Base-by-base conservation (phyloP, 2,329 filamentous ascomycete species). In the Herpotrichia juniperi region DNA sequence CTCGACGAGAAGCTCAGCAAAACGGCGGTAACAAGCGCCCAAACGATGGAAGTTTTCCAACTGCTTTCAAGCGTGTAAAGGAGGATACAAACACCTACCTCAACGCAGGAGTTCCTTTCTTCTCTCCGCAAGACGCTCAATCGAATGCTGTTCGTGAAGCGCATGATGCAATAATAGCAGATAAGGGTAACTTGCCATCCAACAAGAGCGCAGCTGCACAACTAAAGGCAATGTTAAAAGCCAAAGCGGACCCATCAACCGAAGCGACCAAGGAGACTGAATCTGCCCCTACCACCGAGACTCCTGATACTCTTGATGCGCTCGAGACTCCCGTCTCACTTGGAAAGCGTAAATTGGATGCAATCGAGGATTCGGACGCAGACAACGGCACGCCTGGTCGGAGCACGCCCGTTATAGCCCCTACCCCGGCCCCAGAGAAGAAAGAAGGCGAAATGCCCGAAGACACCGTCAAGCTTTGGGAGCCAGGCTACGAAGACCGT, bases 171-270 rank as follows among this genome's bases (percentile, higher is more conserved):
- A 91, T 96, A 83, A 85, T 96, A 7, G 87, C 94, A 54, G 93
- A 93, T 67, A 85, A 88, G 52, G 83, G 91, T 58, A 78, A 85
- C 48, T n/a, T n/a, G n/a, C n/a, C n/a, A 21, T 91, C 92, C 48
- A 99, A 99, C 77, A 96, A 96, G 76, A 97, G 91, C 66, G 94
- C 94, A 21, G 94, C 94, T 26, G 93, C 91, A 55, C 89, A 89
- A 17, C 78, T 99, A 46, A 96, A 89, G 61, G 70, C 66, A 62
- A 86, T 90, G 66, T 81, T 97, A 50, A 83, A 92, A 68, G 78
- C 74, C 24, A 72, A 72, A 56, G 72, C 68, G 16, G 68, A 67
- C 7, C 62, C 59, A 25, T 60, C 55, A n/a, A 37, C 64, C 16
- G 64, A 69, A 57, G 42, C 39, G 2, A 52, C 48, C 9, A 53